A percentile compares a stretch with the other conserved stretches of the same genome.
Conservation (phyloP, 1,284 basidiomycete species). For the Sanguinoderma infundibulare region DNA sequence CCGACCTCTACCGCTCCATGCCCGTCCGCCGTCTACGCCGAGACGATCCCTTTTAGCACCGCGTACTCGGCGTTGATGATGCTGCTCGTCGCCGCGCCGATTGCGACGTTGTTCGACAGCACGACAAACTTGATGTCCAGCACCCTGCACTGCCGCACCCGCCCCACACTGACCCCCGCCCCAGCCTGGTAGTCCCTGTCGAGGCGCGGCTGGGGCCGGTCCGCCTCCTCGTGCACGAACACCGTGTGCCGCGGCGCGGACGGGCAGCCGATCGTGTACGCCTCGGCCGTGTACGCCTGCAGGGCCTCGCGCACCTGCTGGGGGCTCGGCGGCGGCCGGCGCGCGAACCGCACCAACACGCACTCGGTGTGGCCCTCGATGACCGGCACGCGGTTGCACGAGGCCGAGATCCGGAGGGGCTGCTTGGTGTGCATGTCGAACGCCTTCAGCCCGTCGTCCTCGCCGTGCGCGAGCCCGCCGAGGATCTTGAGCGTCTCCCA, state of each 20-base stretch:
- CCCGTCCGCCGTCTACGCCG: slow-evolving; percentile 32
- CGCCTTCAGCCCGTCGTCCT: slow-evolving; percentile 50
- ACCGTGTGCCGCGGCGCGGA: slow-evolving; percentile 90
- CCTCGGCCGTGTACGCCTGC: slow-evolving; percentile 75
- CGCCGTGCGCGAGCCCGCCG: slow-evolving; percentile 71
- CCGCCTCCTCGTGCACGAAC: slow-evolving; percentile 89
- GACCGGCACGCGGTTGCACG: slow-evolving; percentile 58
- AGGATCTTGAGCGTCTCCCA: slow-evolving; percentile 99
- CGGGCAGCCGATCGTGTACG: slow-evolving; percentile 82
- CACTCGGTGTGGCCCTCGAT: slow-evolving; percentile 94
- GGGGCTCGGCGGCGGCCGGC: slow-evolving; percentile 82
- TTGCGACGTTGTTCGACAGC: slow-evolving; percentile 93
- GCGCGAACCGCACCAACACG: slow-evolving; percentile 86
- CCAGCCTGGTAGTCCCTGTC: slow-evolving; percentile 93
- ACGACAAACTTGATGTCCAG: slow-evolving; percentile 97
- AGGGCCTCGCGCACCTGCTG: slow-evolving; percentile 91
- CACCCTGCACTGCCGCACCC: slow-evolving; percentile 90
- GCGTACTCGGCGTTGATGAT: slow-evolving; percentile 98
- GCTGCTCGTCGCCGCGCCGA: slow-evolving; percentile 96
- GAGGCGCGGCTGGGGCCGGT: slow-evolving; percentile 93
- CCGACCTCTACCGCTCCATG: not conserved
- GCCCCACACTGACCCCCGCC: slow-evolving; percentile 90
- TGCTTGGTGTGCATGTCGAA: slow-evolving; percentile 89
- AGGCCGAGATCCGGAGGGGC: slow-evolving; percentile 87
- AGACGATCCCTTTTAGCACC: slow-evolving; percentile 77